phyloP scores from a whole-genome alignment of 495 filamentous ascomycete genomes.

The Achaetomiella virescens region DNA sequence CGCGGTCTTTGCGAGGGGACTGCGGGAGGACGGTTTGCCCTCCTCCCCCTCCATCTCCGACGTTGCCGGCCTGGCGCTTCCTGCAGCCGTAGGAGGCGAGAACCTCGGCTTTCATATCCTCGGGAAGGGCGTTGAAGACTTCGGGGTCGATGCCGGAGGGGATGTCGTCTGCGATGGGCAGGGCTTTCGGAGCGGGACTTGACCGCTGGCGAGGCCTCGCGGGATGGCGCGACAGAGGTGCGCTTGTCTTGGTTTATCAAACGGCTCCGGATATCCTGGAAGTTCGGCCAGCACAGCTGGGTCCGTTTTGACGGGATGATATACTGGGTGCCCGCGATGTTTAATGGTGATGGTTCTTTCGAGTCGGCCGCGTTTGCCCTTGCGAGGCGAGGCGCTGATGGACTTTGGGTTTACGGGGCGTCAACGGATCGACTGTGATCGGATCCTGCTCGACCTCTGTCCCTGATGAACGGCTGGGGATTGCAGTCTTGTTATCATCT shows the following conservation, averaged over 20 bases:
- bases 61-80: background rate
- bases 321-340: slow-evolving; percentile 80
- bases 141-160: slow-evolving; percentile 61
- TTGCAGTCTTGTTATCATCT: slow-evolving; percentile 22
- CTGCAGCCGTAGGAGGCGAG: slow-evolving; percentile 56
- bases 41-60: slow-evolving; percentile 11
- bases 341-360: slow-evolving; percentile 60
- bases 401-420: slow-evolving; percentile 57
- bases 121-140: slow-evolving; percentile 69
- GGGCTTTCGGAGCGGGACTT: slow-evolving; percentile 40
- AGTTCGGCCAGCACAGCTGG: slow-evolving; percentile 68
- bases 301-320: slow-evolving; percentile 77
- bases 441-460: slow-evolving; percentile 38
- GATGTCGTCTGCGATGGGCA: slow-evolving; percentile 25
- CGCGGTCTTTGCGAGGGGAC: slow-evolving; percentile 51
- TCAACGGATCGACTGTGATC: slow-evolving; percentile 45
- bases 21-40: slow-evolving; percentile 42
- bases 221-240: slow-evolving; percentile 15
- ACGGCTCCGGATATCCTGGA: slow-evolving; percentile 65
- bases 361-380: slow-evolving; percentile 50
- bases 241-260: slow-evolving; percentile 44
- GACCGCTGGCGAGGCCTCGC: slow-evolving; percentile 19
- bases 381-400: slow-evolving; percentile 50
- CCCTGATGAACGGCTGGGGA: background rate
- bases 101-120: slow-evolving; percentile 76